Percentiles rank a stretch among this genome's conserved stretches.
Evolutionary conservation across 2,329 filamentous ascomycete genomes (phyloP).

Genomic region (Microdochium nivale): DNA sequence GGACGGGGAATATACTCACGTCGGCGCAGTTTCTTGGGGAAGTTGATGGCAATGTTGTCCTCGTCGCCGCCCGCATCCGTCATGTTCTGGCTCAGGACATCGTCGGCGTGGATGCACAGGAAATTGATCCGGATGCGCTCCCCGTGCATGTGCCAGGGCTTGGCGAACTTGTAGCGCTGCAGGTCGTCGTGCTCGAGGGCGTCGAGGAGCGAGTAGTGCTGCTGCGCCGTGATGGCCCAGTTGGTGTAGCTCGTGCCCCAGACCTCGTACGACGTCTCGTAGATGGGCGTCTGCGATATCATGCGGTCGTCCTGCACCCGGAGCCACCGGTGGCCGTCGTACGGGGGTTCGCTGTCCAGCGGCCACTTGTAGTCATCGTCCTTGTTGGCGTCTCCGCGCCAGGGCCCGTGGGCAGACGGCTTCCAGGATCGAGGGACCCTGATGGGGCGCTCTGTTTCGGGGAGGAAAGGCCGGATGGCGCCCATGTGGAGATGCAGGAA

Average conservation of each 20-base stretch:
- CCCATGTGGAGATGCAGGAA: neutral
- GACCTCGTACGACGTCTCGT: neutral
- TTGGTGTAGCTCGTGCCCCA: neutral
- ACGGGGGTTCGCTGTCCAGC: neutral
- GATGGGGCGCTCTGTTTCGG: neutral
- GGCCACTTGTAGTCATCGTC: neutral
- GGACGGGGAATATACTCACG: too few species aligned
- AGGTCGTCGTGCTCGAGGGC: neutral
- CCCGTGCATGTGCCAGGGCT: neutral
- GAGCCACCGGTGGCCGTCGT: neutral
- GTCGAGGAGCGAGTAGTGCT: neutral
- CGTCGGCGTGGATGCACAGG: neutral
- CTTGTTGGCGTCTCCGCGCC: neutral
- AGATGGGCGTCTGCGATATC: neutral
- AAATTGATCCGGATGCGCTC: neutral
- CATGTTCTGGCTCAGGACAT: neutral
- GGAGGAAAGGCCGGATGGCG: neutral
- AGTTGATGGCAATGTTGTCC: neutral
- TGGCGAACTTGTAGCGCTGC: neutral
- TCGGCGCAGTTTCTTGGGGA: neutral
- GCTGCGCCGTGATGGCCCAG: neutral
- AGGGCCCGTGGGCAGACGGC: neutral
- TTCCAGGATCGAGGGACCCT: neutral
- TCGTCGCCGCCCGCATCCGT: neutral
- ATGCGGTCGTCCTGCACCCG: neutral